Evolutionary conservation across 176 grass and related monocot species (phyloP).

Genomic region (Alloteropsis semialata): DNA sequence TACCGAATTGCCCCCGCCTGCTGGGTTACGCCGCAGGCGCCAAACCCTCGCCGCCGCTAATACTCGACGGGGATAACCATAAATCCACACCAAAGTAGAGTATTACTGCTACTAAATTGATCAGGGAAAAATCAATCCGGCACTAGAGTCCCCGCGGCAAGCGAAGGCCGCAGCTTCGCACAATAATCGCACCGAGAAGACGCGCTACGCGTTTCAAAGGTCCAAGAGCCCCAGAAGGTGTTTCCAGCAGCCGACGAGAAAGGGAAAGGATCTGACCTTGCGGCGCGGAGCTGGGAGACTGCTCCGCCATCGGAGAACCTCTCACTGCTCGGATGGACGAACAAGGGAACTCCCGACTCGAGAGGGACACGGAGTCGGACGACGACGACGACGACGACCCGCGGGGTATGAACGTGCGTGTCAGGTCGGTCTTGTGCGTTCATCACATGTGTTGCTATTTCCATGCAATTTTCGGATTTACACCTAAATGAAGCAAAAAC

Average conservation of each 20-base stretch:
- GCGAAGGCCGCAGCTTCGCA: not conserved
- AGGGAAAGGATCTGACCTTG: slow-evolving; percentile 24
- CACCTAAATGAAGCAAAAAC: not conserved
- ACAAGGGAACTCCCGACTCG: not conserved
- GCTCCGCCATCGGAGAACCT: slow-evolving; percentile 27
- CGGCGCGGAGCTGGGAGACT: slow-evolving; percentile 16
- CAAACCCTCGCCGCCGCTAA: not conserved
- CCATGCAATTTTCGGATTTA: not conserved
- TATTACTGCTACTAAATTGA: not conserved
- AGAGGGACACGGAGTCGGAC: not conserved
- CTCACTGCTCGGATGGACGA: not conserved
- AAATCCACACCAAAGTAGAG: not conserved
- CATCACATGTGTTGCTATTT: not conserved
- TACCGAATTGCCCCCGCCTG: not conserved
- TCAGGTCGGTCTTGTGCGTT: not conserved
- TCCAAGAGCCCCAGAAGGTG: not conserved
- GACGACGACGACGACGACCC: not conserved
- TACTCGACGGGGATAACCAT: not conserved
- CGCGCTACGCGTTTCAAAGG: not conserved
- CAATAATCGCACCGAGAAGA: not conserved
- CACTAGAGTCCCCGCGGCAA: not conserved
- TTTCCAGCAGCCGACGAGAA: not conserved
- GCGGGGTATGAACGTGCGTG: not conserved
- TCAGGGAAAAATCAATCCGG: not conserved
- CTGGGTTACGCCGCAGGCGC: not conserved